A percentile compares a stretch with the other conserved stretches of the same genome.
Conservation (phyloP, 2,329 filamentous ascomycete species). For the Emergomyces africanus region DNA sequence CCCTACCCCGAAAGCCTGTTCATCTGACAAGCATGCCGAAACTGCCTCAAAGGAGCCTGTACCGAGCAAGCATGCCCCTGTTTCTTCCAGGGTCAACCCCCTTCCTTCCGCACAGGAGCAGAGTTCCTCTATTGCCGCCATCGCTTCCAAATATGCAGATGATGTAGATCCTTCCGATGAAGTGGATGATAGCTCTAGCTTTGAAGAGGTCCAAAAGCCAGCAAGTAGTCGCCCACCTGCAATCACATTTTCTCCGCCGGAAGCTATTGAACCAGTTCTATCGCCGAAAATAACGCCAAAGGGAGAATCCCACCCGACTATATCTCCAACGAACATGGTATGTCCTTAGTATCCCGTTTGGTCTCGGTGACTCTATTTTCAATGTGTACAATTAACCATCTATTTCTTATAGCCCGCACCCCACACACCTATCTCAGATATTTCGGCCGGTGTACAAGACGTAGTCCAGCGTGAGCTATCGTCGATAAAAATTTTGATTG, state of each 20-base stretch:
- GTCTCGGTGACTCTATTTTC: neutral
- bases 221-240: slow-evolving; percentile 49
- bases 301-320: neutral
- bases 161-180: slow-evolving; percentile 45
- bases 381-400: neutral
- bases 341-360: neutral
- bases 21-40: slow-evolving; percentile 14
- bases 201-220: slow-evolving; percentile 74
- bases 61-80: slow-evolving; percentile 27
- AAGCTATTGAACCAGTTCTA: slow-evolving; percentile 11
- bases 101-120: slow-evolving; percentile 57
- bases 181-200: slow-evolving; percentile 58
- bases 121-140: slow-evolving; percentile 70
- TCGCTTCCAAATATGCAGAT: slow-evolving; percentile 79
- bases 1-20: slow-evolving; percentile 34
- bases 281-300: slow-evolving; percentile 4
- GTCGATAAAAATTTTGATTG: slow-evolving; percentile 65
- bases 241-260: slow-evolving; percentile 17
- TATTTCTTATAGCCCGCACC: neutral
- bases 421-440: neutral
- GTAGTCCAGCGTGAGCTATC: slow-evolving; percentile 53
- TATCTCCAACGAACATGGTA: slow-evolving; percentile 5
- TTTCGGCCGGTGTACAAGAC: slow-evolving; percentile 29
- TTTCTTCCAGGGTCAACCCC: slow-evolving; percentile 7
- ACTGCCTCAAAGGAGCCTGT: slow-evolving; percentile 43